Base-by-base conservation (phyloP, 495 filamentous ascomycete species). In the Hypomontagnella monticulosa region DNA sequence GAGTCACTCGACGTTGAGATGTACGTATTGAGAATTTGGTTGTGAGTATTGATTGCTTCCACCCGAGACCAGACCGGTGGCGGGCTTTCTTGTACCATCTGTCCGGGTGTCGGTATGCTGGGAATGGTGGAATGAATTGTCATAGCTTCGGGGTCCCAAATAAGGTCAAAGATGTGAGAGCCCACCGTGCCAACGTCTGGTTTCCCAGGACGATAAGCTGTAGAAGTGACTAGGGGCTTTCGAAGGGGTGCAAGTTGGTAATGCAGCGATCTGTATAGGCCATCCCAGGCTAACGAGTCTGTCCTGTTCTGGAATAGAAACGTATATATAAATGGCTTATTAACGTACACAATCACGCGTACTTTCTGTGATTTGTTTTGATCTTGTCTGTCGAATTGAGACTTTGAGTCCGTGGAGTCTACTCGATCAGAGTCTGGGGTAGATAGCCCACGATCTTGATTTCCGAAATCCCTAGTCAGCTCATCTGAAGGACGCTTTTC, bases 41-140 rank as follows among this genome's bases (percentile, higher is more conserved):
- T 88, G 74, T 98, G 93, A 1, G 96, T 92, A 71, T 91, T 93
- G 58, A 99, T 81, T n/a, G 92, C 93, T 70, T 99, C 95, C 18
- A 89, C 78, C 5, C 95, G 86, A n/a, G 85, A 88, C 92, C 90
- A 94, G 4, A 75, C 66, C 1, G 71, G 61, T 46, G 66, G 59
- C n/a, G 49, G 23, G 32, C 49, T 73, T 48, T 67, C 55, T 10
- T 61, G 70, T 12, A 60, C 4, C 36, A 69, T 48, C 36, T 66
- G 63, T 11, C 66, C 69, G 0, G 89, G 86, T 16, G 88, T 84
- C 4, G 94, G 95, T 59, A 99, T 97, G 69, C 93, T 96, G 23
- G 94, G 95, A 47, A 99, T 89, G 3, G 89, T 93, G 23, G 91
- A 91, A 66, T 91, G 91, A 11, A 96, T 80, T 0, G 89, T 93